Evolutionary conservation across 192 early-diverging fungal genomes (phyloP), one percentile per base, ranked within the genome.

Genomic region (Linnemannia exigua): DNA sequence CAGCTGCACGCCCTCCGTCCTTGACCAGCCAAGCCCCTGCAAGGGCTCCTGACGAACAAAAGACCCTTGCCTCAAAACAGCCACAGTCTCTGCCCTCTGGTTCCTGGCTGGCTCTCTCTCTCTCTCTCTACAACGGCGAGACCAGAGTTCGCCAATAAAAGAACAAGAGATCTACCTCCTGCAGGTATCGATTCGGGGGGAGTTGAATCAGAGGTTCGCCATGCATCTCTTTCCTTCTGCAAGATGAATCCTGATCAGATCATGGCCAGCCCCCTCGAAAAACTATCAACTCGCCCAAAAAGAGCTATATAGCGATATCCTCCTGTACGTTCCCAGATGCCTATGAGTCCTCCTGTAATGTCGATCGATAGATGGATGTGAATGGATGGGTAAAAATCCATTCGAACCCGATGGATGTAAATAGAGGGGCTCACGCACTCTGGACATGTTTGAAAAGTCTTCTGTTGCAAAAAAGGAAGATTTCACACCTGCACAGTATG

Each of bases 391-490:
- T 44, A 44, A n/a, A n/a, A n/a, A n/a, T 44, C 41, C 41, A 44
- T 44, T 44, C n/a, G 41, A 44, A 44, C 41, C n/a, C n/a, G 38
- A 81, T 75, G 74, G 47, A 81, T 36, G 47, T 25, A 75, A 74
- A 28, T 28, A n/a, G n/a, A n/a, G n/a, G n/a, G n/a, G 17, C 31
- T 63, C 52, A 81, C 80, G 80, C 80, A 81, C 80, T 81, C 80
- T 81, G 80, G 80, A 81, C 80, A 81, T 81, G 77, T 25, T 71
- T 79, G 69, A 79, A 70, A 79, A 79, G 69, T 79, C 77, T 79
- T 67, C 77, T 70, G 69, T 79, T 79, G 63, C 75, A 35, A 79
- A 79, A 79, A 79, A 79, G 77, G 44, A 50, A 61, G 77, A 79
- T 51, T 70, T 63, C 58, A 63, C 58, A 63, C 9, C 58, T 25